phyloP scores from a whole-genome alignment of 2,329 filamentous ascomycete genomes.

The Cordyceps javanica region DNA sequence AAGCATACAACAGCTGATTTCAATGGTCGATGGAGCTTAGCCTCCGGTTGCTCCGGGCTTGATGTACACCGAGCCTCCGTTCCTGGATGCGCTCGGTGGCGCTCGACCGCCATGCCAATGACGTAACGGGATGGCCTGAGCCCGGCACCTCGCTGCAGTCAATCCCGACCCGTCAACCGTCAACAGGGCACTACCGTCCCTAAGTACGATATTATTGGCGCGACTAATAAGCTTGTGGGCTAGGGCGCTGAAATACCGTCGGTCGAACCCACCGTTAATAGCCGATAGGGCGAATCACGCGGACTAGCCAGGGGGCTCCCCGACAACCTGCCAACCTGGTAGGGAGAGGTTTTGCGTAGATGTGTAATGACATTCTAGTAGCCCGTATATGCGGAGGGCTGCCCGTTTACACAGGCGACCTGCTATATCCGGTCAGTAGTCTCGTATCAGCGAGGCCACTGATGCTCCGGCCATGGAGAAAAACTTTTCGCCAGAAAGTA shows the following conservation, averaged over 20 bases:
- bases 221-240: not conserved
- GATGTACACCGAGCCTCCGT: not conserved
- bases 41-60: not conserved
- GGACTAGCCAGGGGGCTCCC: not conserved
- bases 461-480: too few relatives aligned
- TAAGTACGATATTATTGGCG: not conserved
- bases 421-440: too few relatives aligned
- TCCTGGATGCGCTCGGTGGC: not conserved
- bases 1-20: not conserved
- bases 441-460: too few relatives aligned
- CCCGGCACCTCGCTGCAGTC: not conserved
- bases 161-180: not conserved
- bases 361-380: too few relatives aligned
- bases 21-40: not conserved
- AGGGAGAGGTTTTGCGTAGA: too few relatives aligned
- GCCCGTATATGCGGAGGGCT: too few relatives aligned
- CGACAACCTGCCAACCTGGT: not conserved
- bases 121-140: not conserved
- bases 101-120: not conserved
- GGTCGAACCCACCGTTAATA: not conserved
- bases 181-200: not conserved
- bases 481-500: too few relatives aligned
- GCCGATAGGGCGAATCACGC: not conserved
- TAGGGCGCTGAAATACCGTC: not conserved
- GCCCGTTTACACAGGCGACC: too few relatives aligned